Evolutionary conservation across 108 stramenopile genomes (phyloP).

Genomic region (Pseudonitzschia multiseries): DNA sequence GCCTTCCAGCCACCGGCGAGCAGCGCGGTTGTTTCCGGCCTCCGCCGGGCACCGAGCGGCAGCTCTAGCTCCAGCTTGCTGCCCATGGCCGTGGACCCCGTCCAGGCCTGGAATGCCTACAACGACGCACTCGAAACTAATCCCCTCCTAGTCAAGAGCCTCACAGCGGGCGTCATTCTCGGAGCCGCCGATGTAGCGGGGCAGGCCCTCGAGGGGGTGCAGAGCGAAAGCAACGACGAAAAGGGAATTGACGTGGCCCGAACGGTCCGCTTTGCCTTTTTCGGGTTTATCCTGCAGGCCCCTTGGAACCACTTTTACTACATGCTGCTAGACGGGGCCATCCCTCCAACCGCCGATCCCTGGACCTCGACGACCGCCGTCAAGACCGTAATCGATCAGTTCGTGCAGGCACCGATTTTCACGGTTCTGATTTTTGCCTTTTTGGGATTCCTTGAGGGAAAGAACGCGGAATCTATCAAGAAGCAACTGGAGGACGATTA

Average conservation of each 20-base stretch:
- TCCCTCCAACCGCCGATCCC: conserved; percentile 90
- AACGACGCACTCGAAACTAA: conserved; percentile 57
- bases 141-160: conserved; percentile 72
- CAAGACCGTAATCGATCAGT: conserved; percentile 91
- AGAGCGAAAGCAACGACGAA: not conserved
- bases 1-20: too few relatives aligned
- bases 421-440: conserved; percentile 89
- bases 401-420: conserved; percentile 92
- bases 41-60: not conserved
- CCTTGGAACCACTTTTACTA: conserved; percentile 94
- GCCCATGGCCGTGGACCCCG: conserved; percentile 1
- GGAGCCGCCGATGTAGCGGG: conserved; percentile 86
- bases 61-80: not conserved
- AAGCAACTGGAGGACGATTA: conserved; percentile 82
- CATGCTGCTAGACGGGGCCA: conserved; percentile 73
- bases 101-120: conserved; percentile 62
- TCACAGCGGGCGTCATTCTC: conserved; percentile 85
- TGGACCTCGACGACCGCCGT: conserved; percentile 79
- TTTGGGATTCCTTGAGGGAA: conserved; percentile 84
- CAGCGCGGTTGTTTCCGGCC: not conserved
- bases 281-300: conserved; percentile 90
- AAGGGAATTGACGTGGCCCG: conserved; percentile 56
- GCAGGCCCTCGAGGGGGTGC: conserved; percentile 60
- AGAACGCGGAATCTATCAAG: conserved; percentile 55
- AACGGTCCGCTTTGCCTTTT: conserved; percentile 78